Evolutionary conservation across 2,329 filamentous ascomycete genomes (phyloP), one percentile per base, ranked within the genome.

Genomic region (Cercospora brassicicola): DNA sequence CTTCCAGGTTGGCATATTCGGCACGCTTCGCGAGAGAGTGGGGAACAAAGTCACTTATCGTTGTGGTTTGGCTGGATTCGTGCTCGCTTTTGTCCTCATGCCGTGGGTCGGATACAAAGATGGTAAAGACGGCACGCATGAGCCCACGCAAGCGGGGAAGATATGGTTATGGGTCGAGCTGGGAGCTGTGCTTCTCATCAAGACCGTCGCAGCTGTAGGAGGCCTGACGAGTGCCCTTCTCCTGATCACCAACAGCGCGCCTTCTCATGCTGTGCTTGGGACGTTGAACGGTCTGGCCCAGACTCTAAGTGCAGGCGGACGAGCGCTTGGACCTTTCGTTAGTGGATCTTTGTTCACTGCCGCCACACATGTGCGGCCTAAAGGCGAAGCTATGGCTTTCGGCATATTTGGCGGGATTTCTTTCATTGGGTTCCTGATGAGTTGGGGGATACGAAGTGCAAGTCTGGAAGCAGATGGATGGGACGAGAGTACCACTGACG

Each of bases 251-350:
- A 99, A 99, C 75, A 96, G 92, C 0, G 92, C 93, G 0, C 92
- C 93, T 0, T 93, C 94, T 7, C 88, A 94, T 78, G 89, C 91
- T 4, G 93, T 92, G 0, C 86, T 99, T 0, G 95, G 95, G 2
- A 93, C 92, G 0, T 85, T 99, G 28, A 97, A 99, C 76, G 95
- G 95, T 9, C 86, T 98, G 33, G 95, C 95, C 0, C 95, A 99
- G 79, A 97, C 93, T 0, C 87, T 99, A 0, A 96, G 93, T 0
- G 95, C 95, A 0, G 92, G 92, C 0, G 95, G 95, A 8, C 89
- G 95, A 68, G 93, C 94, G 53, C 87, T 93, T 0, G 95, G 95
- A 0, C 95, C 95, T 0, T 94, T 98, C 72, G 83, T 96, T 0
- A 95, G 93, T 0, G 95, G 95, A 0, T 89, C 89, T 0, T 83